phyloP scores from a whole-genome alignment of 2,329 filamentous ascomycete genomes.

The Penicillium sp. region DNA sequence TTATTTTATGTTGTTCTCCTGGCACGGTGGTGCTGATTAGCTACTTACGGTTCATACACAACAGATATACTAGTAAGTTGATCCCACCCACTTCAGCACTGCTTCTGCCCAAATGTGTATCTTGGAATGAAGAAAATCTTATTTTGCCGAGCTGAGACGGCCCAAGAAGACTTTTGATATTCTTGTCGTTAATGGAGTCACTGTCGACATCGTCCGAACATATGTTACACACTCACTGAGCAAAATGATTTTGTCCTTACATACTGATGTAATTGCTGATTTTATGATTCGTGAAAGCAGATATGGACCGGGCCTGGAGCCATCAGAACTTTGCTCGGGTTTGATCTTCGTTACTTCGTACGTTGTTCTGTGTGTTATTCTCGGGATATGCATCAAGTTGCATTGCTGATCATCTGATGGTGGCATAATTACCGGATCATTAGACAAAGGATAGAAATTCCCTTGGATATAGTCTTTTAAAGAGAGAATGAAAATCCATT shows the following conservation, averaged over 20 bases:
- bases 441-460: no score
- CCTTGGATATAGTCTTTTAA: no score
- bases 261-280: not conserved
- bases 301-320: not conserved
- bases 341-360: not conserved
- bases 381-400: not conserved
- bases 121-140: constrained; percentile 1
- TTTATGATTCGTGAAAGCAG: not conserved
- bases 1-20: not conserved
- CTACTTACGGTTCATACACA: not conserved
- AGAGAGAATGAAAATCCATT: no score
- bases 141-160: constrained; percentile 9
- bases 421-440: no score
- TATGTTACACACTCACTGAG: not conserved
- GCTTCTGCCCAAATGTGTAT: not conserved
- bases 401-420: not conserved
- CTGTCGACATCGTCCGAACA: constrained; percentile 9
- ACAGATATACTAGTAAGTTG: not conserved
- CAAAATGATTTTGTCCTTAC: no score
- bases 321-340: not conserved
- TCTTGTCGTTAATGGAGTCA: constrained; percentile 5
- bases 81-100: not conserved
- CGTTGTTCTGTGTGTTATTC: not conserved
- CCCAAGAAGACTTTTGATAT: not conserved
- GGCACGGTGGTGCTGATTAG: not conserved